Percentiles rank a stretch among this genome's conserved stretches.
These are phyloP conservation scores for Colletotrichum neosansevieriae DNA, from an alignment of 2,329 filamentous ascomycete species.

Conservation along the genomic window DNA sequence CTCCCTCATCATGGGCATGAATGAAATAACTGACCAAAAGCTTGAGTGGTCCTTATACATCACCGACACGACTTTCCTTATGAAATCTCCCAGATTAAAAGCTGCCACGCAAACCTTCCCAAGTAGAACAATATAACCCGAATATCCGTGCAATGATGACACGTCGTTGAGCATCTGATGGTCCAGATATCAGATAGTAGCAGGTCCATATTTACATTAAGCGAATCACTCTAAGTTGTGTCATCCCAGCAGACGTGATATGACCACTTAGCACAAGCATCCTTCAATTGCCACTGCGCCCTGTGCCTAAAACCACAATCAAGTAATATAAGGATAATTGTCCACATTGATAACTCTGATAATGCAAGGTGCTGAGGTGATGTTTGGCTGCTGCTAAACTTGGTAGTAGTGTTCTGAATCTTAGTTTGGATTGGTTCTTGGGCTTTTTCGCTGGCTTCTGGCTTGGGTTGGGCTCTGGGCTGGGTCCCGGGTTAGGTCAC, in stretches of 20 bases:
- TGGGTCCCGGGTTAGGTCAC: not conserved
- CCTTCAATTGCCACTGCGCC: not conserved
- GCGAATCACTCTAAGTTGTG: fast-evolving
- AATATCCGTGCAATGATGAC: too few relatives aligned
- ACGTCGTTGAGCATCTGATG: not conserved
- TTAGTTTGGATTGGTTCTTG: not conserved
- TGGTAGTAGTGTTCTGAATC: not conserved
- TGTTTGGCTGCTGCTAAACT: not conserved
- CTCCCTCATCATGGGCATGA: not conserved
- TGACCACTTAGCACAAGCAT: not conserved
- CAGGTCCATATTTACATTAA: not conserved
- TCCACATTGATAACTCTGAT: not conserved
- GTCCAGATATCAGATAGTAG: not conserved
- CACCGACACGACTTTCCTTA: not conserved
- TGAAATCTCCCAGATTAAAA: not conserved
- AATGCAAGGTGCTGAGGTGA: not conserved
- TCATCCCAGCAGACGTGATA: not conserved
- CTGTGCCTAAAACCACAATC: not conserved
- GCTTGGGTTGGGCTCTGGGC: not conserved
- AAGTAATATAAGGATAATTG: not conserved
- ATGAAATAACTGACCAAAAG: not conserved
- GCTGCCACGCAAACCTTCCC: not conserved
- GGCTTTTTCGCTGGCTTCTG: not conserved
- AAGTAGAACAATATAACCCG: not conserved
- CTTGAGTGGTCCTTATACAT: not conserved